These are phyloP conservation scores for Corymbia citriodora DNA, from an alignment of 441 rosid genomes.

Conservation along the genomic window DNA sequence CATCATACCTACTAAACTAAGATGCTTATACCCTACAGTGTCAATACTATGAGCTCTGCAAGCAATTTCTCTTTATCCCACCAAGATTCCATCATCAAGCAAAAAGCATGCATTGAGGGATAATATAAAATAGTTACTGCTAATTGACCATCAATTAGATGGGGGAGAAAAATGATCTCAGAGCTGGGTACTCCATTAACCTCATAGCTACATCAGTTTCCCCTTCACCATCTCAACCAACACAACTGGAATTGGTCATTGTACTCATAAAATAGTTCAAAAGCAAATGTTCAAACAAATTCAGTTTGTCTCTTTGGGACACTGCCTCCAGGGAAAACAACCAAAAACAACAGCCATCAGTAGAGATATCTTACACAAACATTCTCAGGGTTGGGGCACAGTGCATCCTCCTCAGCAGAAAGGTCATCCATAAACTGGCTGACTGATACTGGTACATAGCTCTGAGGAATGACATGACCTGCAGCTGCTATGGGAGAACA, in stretches of 20 bases:
- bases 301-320: background rate
- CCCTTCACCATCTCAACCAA: background rate
- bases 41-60: background rate
- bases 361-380: slow-evolving; percentile 44
- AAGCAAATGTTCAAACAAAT: background rate
- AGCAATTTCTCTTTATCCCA: background rate
- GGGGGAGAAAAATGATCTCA: background rate
- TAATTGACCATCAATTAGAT: background rate
- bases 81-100: background rate
- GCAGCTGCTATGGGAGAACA: slow-evolving; percentile 92
- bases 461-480: slow-evolving; percentile 88
- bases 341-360: background rate
- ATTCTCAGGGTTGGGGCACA: slow-evolving; percentile 54
- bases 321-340: background rate
- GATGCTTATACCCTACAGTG: background rate
- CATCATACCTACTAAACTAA: background rate
- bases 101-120: background rate
- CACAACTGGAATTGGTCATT: background rate
- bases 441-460: slow-evolving; percentile 87
- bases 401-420: slow-evolving; percentile 82
- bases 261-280: background rate
- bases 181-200: background rate
- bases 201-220: background rate
- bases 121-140: background rate
- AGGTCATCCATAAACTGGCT: slow-evolving; percentile 99